Percentiles rank a stretch among this genome's conserved stretches.
Evolutionary conservation across 768 basidiomycete genomes (phyloP).

Genomic region (Saitozyma podzolica): DNA sequence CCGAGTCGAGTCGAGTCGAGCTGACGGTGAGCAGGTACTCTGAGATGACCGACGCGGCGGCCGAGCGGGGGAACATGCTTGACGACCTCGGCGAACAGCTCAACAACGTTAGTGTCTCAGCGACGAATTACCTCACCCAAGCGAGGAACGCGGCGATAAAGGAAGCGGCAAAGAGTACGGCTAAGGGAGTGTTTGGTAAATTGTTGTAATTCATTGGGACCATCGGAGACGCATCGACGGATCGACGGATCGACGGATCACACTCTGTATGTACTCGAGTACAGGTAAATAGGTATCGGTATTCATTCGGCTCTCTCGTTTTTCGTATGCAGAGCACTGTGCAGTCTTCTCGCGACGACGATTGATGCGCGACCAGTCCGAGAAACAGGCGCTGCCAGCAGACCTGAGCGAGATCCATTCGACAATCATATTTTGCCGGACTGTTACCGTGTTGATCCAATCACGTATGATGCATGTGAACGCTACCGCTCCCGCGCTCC

Average conservation of each 20-base stretch:
- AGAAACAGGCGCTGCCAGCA: no score
- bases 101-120: conserved; percentile 36
- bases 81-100: conserved; percentile 43
- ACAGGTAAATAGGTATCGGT: no score
- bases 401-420: no score
- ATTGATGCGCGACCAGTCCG: no score
- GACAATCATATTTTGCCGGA: neutral
- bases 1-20: neutral
- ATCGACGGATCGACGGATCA: no score
- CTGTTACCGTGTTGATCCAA: neutral
- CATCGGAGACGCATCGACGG: no score
- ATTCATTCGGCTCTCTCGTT: no score
- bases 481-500: neutral
- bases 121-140: conserved; percentile 38
- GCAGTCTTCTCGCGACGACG: no score
- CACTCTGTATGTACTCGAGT: no score
- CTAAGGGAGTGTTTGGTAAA: conserved; percentile 45
- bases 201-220: conserved; percentile 15
- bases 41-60: conserved; percentile 46
- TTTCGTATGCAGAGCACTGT: no score
- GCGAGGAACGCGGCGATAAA: conserved; percentile 48
- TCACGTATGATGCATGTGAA: neutral
- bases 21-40: conserved; percentile 32
- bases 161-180: conserved; percentile 49
- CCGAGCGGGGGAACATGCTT: conserved; percentile 42